A percentile compares a stretch with the other conserved stretches of the same genome.
Conservation (phyloP, 2,329 filamentous ascomycete species). For the Capronia coronata region DNA sequence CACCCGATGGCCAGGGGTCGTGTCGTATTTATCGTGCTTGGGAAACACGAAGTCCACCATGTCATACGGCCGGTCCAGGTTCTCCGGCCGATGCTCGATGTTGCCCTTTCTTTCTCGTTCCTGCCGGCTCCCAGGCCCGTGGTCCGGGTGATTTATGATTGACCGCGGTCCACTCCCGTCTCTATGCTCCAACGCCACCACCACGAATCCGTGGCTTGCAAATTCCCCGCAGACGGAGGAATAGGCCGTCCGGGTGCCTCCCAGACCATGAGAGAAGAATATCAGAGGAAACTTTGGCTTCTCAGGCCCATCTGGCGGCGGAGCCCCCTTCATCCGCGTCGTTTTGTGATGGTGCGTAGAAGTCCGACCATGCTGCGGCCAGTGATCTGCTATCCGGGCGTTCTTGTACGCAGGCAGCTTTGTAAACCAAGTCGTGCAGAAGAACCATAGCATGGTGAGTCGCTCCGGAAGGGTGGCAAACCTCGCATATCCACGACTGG, state of each 20-base stretch:
- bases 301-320: slow-evolving; percentile 34
- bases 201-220: slow-evolving; percentile 59
- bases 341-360: slow-evolving; percentile 35
- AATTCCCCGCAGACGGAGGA: slow-evolving; percentile 60
- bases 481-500: slow-evolving; percentile 56
- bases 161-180: slow-evolving; percentile 59
- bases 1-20: slow-evolving; percentile 50
- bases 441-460: slow-evolving; percentile 49
- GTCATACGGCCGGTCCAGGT: slow-evolving; percentile 40
- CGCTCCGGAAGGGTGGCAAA: slow-evolving; percentile 50
- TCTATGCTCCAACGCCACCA: slow-evolving; percentile 59
- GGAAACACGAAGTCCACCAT: slow-evolving; percentile 48
- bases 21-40: slow-evolving; percentile 48
- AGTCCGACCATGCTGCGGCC: slow-evolving; percentile 43
- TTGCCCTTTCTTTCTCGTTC: slow-evolving; percentile 30
- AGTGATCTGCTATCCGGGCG: slow-evolving; percentile 50
- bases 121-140: slow-evolving; percentile 30
- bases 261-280: slow-evolving; percentile 61
- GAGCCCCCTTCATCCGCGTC: slow-evolving; percentile 38
- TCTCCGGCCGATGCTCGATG: slow-evolving; percentile 36
- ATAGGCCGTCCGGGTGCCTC: slow-evolving; percentile 57
- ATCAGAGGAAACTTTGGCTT: slow-evolving; percentile 54
- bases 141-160: slow-evolving; percentile 51
- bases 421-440: slow-evolving; percentile 55
- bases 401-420: slow-evolving; percentile 61